Evolutionary conservation across 2,329 filamentous ascomycete species (phyloP), one percentile per base, ranked within the genome.

Genomic region (Colletotrichum tamarilloi): DNA sequence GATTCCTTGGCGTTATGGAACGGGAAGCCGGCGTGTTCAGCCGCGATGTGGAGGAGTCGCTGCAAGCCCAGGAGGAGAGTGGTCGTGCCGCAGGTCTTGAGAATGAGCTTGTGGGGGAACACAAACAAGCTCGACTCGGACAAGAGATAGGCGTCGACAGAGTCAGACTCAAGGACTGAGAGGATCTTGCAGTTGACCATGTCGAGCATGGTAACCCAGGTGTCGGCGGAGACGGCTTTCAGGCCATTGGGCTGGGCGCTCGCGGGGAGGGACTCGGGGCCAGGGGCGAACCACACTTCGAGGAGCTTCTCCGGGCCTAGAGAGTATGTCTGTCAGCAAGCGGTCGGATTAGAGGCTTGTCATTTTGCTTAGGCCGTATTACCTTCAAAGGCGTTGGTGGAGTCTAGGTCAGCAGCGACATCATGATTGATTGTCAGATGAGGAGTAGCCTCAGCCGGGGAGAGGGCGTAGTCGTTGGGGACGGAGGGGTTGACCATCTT

Each of bases 51-150:
- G 67, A 99, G 88, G 82, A 99, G 93, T 77, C 95, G 94, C 77
- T 95, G 94, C 58, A 99, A 89, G 24, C 97, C 97, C 60, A 94
- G 92, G 7, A 99, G 90, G 66, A 99, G 87, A 3, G 97, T 99
- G 16, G 97, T 99, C 28, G 97, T 99, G 74, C 97, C 97, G 80
- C 97, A 99, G 8, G 97, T 99, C 90, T 99, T 99, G 77, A 99
- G 88, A 74, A 99, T 98, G 76, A 99, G 90, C 88, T 99, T 99
- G 90, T 99, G 97, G n/a, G 95, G 95, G 84, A 98, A 99, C 78
- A 99, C 95, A 82, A 99, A 99, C 95, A 99, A 98, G 93, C 97
- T 98, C 53, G 97, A 98, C 86, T 99, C 97, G 75, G 97, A 99
- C 68, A 99, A 89, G 7, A 99, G 91, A 82, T 99, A 99, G 76